Base-by-base conservation (phyloP, 2,329 filamentous ascomycete species). In the Sphaerulina populicola region DNA sequence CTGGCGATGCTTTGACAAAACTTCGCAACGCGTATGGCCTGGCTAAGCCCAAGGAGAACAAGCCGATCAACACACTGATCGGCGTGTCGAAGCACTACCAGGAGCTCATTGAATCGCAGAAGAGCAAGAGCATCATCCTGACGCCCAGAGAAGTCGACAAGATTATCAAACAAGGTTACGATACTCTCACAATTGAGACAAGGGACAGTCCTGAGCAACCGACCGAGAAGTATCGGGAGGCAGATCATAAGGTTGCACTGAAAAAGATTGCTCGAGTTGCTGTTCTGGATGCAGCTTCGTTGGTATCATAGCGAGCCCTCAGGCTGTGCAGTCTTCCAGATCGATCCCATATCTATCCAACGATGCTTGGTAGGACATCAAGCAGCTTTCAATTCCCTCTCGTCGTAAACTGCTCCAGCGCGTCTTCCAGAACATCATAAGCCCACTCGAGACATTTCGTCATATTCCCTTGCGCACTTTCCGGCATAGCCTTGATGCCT, bases 81-180 rank as follows among this genome's bases (percentile, higher is more conserved):
- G 86, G 78, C 53, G 87, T 94, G 6, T 86, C 82, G 53, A 79
- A 81, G 10, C 91, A 98, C 66, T 98, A 97, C 71, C 86, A 93
- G 63, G 79, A 86, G 52, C 75, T 97, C 47, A 78, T 98, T 14
- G 79, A 82, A 1, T 77, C 79, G 31, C 73, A 75, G 56, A 73
- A 72, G 51, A 72, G 72, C 11, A 75, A 74, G 51, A 76, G 80
- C 54, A 85, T 81, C 62, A 58, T 61, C 44, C 72, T 96, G 53
- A 94, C 87, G 52, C 89, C 85, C 35, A 76, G 81, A 44, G 86
- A 96, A 66, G 89, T 98, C 36, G 84, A 85, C 38, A 85, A 86
- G 58, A 86, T 96, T 27, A 97, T 98, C 69, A 94, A 94, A 72
- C 86, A 94, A 68, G 93, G 93, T 0, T 97, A 97, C 64, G 91